Percentiles rank a stretch among this genome's conserved stretches.
Evolutionary conservation across 495 filamentous ascomycete genomes (phyloP).

Genomic region (Niebla homalea): DNA sequence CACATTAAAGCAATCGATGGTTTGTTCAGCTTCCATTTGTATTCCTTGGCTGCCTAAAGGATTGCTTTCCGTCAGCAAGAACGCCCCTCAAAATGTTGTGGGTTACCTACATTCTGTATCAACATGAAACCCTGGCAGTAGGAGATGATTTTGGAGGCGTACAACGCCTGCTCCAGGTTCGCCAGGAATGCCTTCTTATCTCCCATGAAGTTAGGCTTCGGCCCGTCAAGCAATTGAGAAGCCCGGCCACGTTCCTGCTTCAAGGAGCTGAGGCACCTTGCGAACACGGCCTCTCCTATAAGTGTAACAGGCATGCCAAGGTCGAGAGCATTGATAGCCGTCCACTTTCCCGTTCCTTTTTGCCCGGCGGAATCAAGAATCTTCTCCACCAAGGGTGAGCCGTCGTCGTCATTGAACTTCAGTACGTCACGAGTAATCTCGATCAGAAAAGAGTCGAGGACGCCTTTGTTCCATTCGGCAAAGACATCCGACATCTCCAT

Average conservation of each 20-base stretch:
- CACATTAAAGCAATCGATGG: slow-evolving; percentile 99
- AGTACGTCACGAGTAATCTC: slow-evolving; percentile 98
- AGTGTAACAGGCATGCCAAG: slow-evolving; percentile 97
- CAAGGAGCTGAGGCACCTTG: slow-evolving; percentile 83
- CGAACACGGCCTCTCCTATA: slow-evolving; percentile 93
- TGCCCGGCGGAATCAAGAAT: slow-evolving; percentile 97
- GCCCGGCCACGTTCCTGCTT: slow-evolving; percentile 88
- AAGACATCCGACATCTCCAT: slow-evolving; percentile 95
- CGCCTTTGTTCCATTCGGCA: slow-evolving; percentile 93
- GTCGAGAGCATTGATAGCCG: slow-evolving; percentile 95
- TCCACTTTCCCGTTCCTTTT: slow-evolving; percentile 99
- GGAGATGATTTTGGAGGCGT: slow-evolving; percentile 99
- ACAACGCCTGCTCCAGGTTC: slow-evolving; percentile 95
- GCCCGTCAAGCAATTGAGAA: slow-evolving; percentile 62
- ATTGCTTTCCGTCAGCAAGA: not conserved
- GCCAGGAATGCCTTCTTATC: slow-evolving; percentile 87
- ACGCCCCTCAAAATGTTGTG: not conserved
- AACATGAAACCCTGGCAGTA: slow-evolving; percentile 99
- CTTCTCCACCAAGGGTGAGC: slow-evolving; percentile 84
- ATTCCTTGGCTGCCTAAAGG: slow-evolving; percentile 80
- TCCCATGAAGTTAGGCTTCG: slow-evolving; percentile 66
- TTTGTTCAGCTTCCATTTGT: slow-evolving; percentile 98
- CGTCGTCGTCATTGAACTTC: slow-evolving; percentile 92
- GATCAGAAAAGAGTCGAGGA: slow-evolving; percentile 97
- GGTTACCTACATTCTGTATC: slow-evolving; percentile 80